phyloP scores from a whole-genome alignment of 306 rosid genomes.

The Dalbergia cochinchinensis region DNA sequence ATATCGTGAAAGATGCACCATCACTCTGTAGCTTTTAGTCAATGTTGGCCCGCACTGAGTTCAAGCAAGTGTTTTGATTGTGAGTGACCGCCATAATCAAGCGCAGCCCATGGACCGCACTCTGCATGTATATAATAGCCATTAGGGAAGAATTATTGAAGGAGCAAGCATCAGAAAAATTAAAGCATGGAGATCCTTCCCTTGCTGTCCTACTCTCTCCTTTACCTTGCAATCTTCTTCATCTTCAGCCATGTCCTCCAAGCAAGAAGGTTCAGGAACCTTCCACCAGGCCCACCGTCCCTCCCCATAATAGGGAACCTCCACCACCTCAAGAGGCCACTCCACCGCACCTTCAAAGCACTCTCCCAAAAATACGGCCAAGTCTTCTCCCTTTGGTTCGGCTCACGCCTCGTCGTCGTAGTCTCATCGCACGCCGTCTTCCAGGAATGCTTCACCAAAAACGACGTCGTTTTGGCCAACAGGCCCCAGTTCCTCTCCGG shows the following conservation, averaged over 20 bases:
- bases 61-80: too few relatives aligned
- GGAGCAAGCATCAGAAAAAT: too few relatives aligned
- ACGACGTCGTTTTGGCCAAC: conserved; percentile 61
- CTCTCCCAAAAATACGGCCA: conserved; percentile 55
- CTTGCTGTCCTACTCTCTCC: not conserved
- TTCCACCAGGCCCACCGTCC: conserved; percentile 63
- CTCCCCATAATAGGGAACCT: conserved; percentile 71
- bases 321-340: conserved; percentile 53
- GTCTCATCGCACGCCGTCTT: conserved; percentile 48
- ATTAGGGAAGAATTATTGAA: too few relatives aligned
- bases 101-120: too few relatives aligned
- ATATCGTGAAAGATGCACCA: too few relatives aligned
- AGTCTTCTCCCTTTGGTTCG: conserved; percentile 47
- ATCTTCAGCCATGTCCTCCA: not conserved
- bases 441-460: conserved; percentile 68
- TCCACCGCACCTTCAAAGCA: conserved; percentile 47
- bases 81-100: too few relatives aligned
- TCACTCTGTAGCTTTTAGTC: too few relatives aligned
- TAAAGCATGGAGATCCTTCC: conserved; percentile 3
- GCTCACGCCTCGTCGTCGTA: conserved; percentile 46
- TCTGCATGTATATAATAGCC: too few relatives aligned
- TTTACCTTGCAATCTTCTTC: not conserved
- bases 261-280: conserved; percentile 27
- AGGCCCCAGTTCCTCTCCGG: conserved; percentile 49
- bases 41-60: too few relatives aligned